Evolutionary conservation across 495 filamentous ascomycete species (phyloP), one percentile per base, ranked within the genome.

Genomic region (Neurospora pannonica): DNA sequence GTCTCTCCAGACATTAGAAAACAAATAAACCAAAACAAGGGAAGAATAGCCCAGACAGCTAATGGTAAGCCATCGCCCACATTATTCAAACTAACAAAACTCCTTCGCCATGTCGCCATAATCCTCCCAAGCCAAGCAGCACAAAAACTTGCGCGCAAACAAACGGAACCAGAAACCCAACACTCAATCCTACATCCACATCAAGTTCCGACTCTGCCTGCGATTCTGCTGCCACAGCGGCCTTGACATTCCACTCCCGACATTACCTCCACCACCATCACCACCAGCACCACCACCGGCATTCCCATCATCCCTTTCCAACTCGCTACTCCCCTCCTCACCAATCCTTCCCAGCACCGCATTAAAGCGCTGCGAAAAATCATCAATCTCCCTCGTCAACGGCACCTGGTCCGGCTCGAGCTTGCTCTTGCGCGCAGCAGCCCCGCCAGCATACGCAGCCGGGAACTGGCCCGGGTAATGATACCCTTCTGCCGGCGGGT

Each of bases 141-240:
- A n/a, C n/a, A n/a, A n/a, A n/a, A n/a, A n/a, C n/a, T n/a, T n/a
- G n/a, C n/a, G n/a, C n/a, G n/a, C n/a, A n/a, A n/a, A n/a, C n/a
- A n/a, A n/a, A n/a, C n/a, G n/a, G n/a, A n/a, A 34, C 5, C 21
- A 1, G 21, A 1, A 60, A 62, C 54, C 8, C 6, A 62, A 62
- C 37, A 21, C 73, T 34, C 42, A 19, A 48, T 43, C 67, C 84
- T 77, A 85, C 78, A 85, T 76, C 85, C 85, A 86, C 82, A 85
- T 83, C 71, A 84, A 67, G 73, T 85, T 85, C 54, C 84, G 78
- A 74, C 84, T 84, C 75, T 83, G 84, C 74, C 82, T 81, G 71
- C 85, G 73, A 70, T 85, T 84, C 79, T 86, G 85, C 79, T 86
- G 85, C 85, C 85, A 86, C 21, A 86, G 76, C 42, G 84, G 85